Conservation (phyloP, 768 basidiomycete species). For the Chiua virens region DNA sequence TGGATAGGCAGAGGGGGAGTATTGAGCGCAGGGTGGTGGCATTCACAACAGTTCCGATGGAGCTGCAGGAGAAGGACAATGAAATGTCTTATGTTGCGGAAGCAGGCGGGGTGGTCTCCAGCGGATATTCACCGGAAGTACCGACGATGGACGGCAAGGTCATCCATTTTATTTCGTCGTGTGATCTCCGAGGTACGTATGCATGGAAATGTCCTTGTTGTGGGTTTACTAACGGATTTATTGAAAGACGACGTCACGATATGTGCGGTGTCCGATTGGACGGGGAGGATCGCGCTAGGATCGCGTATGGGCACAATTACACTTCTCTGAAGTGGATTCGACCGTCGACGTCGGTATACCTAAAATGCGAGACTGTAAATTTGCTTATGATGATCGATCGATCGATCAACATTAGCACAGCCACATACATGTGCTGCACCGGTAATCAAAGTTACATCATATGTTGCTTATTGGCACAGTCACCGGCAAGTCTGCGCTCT, state of each 20-base stretch:
- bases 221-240: not conserved
- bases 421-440: too few relatives aligned
- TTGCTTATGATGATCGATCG: too few relatives aligned
- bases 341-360: too few relatives aligned
- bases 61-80: not conserved
- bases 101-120: not conserved
- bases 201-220: not conserved
- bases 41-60: conserved; percentile 17
- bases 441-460: too few relatives aligned
- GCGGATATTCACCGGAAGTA: not conserved
- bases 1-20: conserved; percentile 16
- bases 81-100: not conserved
- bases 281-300: conserved; percentile 43
- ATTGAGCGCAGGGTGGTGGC: conserved; percentile 22
- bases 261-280: conserved; percentile 47
- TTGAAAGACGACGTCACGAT: conserved; percentile 45
- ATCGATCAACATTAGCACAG: too few relatives aligned
- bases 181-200: conserved; percentile 31
- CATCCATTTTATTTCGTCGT: conserved; percentile 20
- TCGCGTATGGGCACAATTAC: conserved; percentile 38
- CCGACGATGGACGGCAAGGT: conserved; percentile 11
- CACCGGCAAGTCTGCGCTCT: too few relatives aligned
- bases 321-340: conserved; percentile 9
- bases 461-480: too few relatives aligned
- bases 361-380: too few relatives aligned